These are phyloP conservation scores for Pythium chondricola DNA, from an alignment of 352 stramenopile genomes.

Conservation along the genomic window DNA sequence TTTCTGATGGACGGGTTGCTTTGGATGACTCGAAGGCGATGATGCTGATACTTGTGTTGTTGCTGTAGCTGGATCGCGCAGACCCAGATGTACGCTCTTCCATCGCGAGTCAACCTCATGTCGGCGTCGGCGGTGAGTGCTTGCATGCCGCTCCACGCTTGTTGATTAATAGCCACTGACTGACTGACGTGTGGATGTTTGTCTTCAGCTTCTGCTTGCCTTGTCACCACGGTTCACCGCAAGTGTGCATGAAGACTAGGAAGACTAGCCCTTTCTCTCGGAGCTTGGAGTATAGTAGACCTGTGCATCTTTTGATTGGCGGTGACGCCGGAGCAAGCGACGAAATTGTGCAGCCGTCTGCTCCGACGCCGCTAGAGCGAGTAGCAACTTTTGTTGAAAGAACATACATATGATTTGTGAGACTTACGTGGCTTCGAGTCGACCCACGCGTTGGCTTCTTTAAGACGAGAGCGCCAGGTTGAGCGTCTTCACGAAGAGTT, in stretches of 20 bases:
- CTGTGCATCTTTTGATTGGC: too few relatives aligned
- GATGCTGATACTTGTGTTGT: not conserved
- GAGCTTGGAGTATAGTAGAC: too few relatives aligned
- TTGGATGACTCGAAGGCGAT: not conserved
- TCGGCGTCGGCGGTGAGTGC: conserved; percentile 56
- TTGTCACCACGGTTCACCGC: conserved; percentile 56
- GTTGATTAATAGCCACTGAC: not conserved
- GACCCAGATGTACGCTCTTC: conserved; percentile 42
- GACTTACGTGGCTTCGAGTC: not conserved
- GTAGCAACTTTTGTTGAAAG: too few relatives aligned
- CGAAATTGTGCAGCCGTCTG: too few relatives aligned
- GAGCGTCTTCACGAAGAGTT: conserved; percentile 73
- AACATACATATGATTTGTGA: too few relatives aligned
- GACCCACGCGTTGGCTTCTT: too few relatives aligned
- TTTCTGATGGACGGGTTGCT: too few relatives aligned
- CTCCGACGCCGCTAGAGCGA: too few relatives aligned
- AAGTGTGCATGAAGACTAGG: conserved; percentile 39
- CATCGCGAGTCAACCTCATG: conserved; percentile 71
- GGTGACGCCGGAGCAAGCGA: too few relatives aligned
- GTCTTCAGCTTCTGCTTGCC: conserved; percentile 46
- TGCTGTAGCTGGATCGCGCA: conserved; percentile 25
- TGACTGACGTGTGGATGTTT: not conserved
- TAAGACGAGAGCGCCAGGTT: conserved; percentile 40
- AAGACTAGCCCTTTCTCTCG: too few relatives aligned
- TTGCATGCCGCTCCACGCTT: not conserved